A percentile compares a stretch with the other conserved stretches of the same genome.
These are phyloP conservation scores for Corynespora cassiicola DNA, from an alignment of 2,329 filamentous ascomycete species.

Conservation along the genomic window DNA sequence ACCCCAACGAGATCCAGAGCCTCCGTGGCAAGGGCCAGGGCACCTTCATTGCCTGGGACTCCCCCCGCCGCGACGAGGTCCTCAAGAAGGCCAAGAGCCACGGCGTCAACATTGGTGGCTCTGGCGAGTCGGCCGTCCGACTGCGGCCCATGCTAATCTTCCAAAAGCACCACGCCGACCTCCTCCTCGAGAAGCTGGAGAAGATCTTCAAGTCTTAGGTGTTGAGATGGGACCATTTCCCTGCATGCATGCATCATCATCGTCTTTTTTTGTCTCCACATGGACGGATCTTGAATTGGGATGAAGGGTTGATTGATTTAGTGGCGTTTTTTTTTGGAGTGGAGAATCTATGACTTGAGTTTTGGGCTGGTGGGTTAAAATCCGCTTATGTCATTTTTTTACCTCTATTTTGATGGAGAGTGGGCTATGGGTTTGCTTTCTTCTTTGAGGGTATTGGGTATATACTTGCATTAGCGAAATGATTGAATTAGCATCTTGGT, in stretches of 20 bases:
- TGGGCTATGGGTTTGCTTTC: no score
- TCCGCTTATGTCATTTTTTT: no score
- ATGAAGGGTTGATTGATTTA: no score
- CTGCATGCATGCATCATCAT: no score
- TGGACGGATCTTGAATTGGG: neutral
- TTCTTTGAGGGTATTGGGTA: no score
- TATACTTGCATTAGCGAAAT: no score
- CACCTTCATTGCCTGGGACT: slow-evolving; percentile 93
- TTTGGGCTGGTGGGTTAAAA: no score
- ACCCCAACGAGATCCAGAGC: slow-evolving; percentile 80
- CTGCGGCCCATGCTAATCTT: slow-evolving; percentile 91
- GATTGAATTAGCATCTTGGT: no score
- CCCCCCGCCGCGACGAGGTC: slow-evolving; percentile 79
- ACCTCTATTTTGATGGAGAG: no score
- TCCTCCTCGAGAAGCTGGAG: slow-evolving; percentile 79
- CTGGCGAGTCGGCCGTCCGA: slow-evolving; percentile 76
- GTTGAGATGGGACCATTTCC: neutral
- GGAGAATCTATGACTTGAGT: no score
- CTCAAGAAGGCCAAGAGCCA: slow-evolving; percentile 77
- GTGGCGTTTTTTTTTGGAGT: no score
- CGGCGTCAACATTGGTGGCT: slow-evolving; percentile 88
- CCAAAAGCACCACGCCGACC: slow-evolving; percentile 88
- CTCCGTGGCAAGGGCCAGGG: slow-evolving; percentile 86
- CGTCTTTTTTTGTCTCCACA: neutral
- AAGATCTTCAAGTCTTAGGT: slow-evolving; percentile 66